These are phyloP conservation scores for Metschnikowia lachancei DNA, from an alignment of 805 yeast genomes.

Conservation along the genomic window DNA sequence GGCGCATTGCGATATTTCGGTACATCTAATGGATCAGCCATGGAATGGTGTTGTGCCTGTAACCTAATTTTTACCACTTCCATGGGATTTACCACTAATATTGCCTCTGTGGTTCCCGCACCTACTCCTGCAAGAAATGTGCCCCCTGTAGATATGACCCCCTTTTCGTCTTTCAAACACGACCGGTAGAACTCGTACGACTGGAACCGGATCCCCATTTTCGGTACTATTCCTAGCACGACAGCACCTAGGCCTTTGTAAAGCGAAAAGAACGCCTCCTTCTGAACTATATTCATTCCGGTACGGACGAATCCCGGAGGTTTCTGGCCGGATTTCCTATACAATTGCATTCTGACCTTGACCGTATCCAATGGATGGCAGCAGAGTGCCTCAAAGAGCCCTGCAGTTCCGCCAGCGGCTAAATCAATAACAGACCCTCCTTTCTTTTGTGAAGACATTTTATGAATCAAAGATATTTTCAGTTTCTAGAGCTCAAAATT, in stretches of 20 bases:
- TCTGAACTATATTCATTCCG: slow-evolving; percentile 70
- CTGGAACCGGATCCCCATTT: slow-evolving; percentile 95
- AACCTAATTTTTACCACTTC: slow-evolving; percentile 95
- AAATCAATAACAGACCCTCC: slow-evolving; percentile 56
- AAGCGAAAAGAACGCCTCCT: slow-evolving; percentile 81
- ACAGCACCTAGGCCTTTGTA: slow-evolving; percentile 98
- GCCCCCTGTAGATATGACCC: slow-evolving; percentile 64
- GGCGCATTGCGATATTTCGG: slow-evolving; percentile 92
- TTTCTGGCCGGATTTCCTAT: slow-evolving; percentile 65
- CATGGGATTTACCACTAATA: slow-evolving; percentile 91
- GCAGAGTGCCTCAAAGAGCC: slow-evolving; percentile 93
- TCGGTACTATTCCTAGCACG: slow-evolving; percentile 94
- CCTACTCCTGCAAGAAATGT: slow-evolving; percentile 93
- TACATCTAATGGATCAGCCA: slow-evolving; percentile 74
- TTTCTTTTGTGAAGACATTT: slow-evolving; percentile 29
- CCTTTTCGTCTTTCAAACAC: slow-evolving; percentile 59
- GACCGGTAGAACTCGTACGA: slow-evolving; percentile 88
- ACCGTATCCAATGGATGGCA: slow-evolving; percentile 98
- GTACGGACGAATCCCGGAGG: slow-evolving; percentile 86
- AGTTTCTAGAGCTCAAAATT: no score
- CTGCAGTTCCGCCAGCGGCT: slow-evolving; percentile 96
- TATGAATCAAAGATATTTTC: slow-evolving; percentile 16
- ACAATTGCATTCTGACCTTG: slow-evolving; percentile 95
- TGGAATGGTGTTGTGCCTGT: slow-evolving; percentile 91
- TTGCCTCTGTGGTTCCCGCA: slow-evolving; percentile 96